Evolutionary conservation across 1,139 yeast species (phyloP).

Genomic region (Wickerhamomyces sp.): DNA sequence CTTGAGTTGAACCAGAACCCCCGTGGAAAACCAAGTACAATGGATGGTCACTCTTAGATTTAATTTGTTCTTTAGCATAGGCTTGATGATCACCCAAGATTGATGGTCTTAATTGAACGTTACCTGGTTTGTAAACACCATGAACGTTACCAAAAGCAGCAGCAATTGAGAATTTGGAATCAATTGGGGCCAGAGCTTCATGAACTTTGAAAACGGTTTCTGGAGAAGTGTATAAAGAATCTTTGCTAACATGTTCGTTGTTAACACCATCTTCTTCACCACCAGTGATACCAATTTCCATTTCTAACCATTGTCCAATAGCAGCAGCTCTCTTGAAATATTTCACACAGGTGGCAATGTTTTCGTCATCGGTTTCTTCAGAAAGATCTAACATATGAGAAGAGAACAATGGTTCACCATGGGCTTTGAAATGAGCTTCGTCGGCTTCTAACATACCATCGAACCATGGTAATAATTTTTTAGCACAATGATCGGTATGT

Average conservation of each 20-base stretch:
- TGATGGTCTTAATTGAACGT: slow-evolving; percentile 89
- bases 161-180: slow-evolving; percentile 98
- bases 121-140: slow-evolving; percentile 99
- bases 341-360: slow-evolving; percentile 90
- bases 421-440: slow-evolving; percentile 78
- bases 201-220: slow-evolving; percentile 91
- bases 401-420: slow-evolving; percentile 95
- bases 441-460: slow-evolving; percentile 98
- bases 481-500: slow-evolving; percentile 99
- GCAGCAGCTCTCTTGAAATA: slow-evolving; percentile 94
- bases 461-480: slow-evolving; percentile 96
- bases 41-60: slow-evolving; percentile 60
- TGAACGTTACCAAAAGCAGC: slow-evolving; percentile 99
- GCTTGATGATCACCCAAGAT: slow-evolving; percentile 95
- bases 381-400: slow-evolving; percentile 99
- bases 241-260: slow-evolving; percentile 89
- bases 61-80: slow-evolving; percentile 65
- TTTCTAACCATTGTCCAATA: slow-evolving; percentile 97
- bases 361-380: slow-evolving; percentile 94
- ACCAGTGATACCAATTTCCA: slow-evolving; percentile 99
- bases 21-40: slow-evolving; percentile 99
- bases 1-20: slow-evolving; percentile 96
- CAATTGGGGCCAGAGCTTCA: slow-evolving; percentile 84
- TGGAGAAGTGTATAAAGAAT: slow-evolving; percentile 88
- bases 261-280: slow-evolving; percentile 99